Evolutionary conservation across 305 asterid species (phyloP).

Genomic region (Andrographis paniculata): DNA sequence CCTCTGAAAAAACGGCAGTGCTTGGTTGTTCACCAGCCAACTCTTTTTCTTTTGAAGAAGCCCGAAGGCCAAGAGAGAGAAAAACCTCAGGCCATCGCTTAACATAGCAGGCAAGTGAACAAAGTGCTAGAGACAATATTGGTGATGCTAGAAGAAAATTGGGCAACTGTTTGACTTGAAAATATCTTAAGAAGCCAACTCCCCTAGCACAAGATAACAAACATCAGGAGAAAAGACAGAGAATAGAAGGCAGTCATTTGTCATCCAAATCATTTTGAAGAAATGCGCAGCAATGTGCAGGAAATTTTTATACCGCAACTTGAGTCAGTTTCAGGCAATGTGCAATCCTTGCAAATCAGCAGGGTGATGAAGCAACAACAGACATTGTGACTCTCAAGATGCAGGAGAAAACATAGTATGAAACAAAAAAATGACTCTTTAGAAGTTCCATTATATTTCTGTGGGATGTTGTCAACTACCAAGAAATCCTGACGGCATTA

Average conservation of each 20-base stretch:
- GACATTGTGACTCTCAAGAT: not conserved
- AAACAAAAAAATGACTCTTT: not conserved
- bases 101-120: constrained; percentile 58
- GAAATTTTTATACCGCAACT: too few relatives aligned
- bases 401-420: constrained; percentile 4
- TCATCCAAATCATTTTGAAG: too few relatives aligned
- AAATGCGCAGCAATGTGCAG: too few relatives aligned
- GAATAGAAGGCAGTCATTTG: too few relatives aligned
- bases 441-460: not conserved
- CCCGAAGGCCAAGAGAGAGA: constrained; percentile 64
- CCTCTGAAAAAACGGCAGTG: constrained; percentile 19
- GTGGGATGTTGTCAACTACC: not conserved
- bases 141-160: constrained; percentile 92
- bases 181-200: constrained; percentile 85
- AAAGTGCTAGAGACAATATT: constrained; percentile 62
- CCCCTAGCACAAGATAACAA: constrained; percentile 55
- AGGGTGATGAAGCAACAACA: constrained; percentile 5
- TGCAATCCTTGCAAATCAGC: too few relatives aligned
- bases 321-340: too few relatives aligned
- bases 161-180: constrained; percentile 82
- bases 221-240: constrained; percentile 18
- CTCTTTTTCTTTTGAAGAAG: constrained; percentile 24
- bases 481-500: constrained; percentile 7
- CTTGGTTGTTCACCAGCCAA: constrained; percentile 25
- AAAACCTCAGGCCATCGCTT: constrained; percentile 68